Evolutionary conservation across 345 rosid species (phyloP).

Genomic region (Eucalyptus shirleyi): DNA sequence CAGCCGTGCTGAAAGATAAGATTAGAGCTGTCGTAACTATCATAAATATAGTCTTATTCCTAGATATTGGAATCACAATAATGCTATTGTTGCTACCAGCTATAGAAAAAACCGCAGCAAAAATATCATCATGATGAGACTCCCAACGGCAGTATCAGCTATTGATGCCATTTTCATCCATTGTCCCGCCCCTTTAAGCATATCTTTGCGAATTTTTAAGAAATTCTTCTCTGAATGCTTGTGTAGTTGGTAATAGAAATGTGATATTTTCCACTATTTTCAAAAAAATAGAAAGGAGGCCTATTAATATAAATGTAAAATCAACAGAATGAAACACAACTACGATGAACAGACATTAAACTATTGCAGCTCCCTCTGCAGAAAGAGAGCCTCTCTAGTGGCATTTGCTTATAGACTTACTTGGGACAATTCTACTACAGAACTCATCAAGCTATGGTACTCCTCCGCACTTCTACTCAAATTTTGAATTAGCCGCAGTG

Average conservation of each 20-base stretch:
- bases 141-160: rapidly evolving
- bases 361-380: rapidly evolving
- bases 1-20: rapidly evolving
- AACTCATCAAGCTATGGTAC: too few species aligned
- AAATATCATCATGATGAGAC: background rate
- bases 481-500: background rate
- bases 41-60: background rate
- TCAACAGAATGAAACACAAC: rapidly evolving
- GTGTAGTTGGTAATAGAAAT: too few species aligned
- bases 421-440: rapidly evolving
- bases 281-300: rapidly evolving
- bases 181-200: too few species aligned
- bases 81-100: rapidly evolving
- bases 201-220: too few species aligned
- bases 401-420: too few species aligned
- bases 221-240: too few species aligned
- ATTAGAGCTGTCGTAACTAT: rapidly evolving
- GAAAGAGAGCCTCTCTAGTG: rapidly evolving
- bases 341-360: rapidly evolving
- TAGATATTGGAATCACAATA: too few species aligned
- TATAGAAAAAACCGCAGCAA: rapidly evolving
- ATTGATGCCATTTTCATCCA: rapidly evolving
- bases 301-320: too few species aligned
- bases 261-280: too few species aligned
- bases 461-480: rapidly evolving